These are phyloP conservation scores for Phytophthora capsici DNA, from an alignment of 352 stramenopile species.

Conservation along the genomic window DNA sequence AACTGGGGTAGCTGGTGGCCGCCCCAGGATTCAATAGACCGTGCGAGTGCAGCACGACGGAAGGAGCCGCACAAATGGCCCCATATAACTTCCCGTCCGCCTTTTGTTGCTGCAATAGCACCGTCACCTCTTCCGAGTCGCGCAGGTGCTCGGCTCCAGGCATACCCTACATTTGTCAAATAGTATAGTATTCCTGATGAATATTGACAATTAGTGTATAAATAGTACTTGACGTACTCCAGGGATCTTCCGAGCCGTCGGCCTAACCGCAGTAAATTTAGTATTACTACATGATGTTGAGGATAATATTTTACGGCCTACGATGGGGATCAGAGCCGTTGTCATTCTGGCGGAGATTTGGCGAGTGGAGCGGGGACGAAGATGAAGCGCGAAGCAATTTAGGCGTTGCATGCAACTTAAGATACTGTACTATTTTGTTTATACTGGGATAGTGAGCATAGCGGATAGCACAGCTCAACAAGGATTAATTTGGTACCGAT, in stretches of 20 bases:
- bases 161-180: too few relatives aligned
- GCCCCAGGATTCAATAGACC: constrained; percentile 52
- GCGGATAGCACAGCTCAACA: too few relatives aligned
- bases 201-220: not conserved
- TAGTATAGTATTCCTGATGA: constrained; percentile 6
- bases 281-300: not conserved
- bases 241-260: constrained; percentile 83
- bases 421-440: constrained; percentile 16
- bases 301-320: constrained; percentile 16
- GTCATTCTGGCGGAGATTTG: constrained; percentile 29
- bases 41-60: constrained; percentile 72
- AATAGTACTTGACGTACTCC: too few relatives aligned
- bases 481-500: too few relatives aligned
- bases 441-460: not conserved
- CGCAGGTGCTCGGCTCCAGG: constrained; percentile 73
- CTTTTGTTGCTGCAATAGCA: constrained; percentile 72
- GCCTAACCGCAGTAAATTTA: constrained; percentile 41
- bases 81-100: constrained; percentile 69
- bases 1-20: constrained; percentile 73
- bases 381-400: not conserved
- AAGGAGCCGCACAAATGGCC: constrained; percentile 79
- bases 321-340: constrained; percentile 47
- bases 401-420: too few relatives aligned
- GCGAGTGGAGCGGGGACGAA: constrained; percentile 2
- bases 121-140: constrained; percentile 61